Evolutionary conservation across 805 yeast species (phyloP), one percentile per base, ranked within the genome.

Genomic region (Cyberlindnera amylophila): DNA sequence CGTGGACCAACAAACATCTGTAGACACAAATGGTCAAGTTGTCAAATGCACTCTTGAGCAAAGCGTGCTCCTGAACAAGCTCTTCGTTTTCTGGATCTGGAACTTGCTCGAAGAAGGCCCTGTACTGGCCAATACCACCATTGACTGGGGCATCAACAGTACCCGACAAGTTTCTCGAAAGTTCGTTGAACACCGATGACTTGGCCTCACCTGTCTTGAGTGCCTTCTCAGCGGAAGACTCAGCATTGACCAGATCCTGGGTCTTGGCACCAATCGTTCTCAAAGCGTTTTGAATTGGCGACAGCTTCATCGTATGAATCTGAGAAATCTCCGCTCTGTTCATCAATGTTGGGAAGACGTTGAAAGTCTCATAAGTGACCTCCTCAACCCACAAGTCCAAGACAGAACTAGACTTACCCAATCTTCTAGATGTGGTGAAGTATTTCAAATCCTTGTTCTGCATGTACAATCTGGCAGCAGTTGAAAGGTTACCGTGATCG

Each of bases 141-240:
- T 88, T 88, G 6, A 88, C 91, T 3, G 96, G 96, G 0, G 96
- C 79, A 59, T 87, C 95, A 41, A 89, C 90, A 0, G 96, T 86
- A 33, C 96, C 96, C 3, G 87, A 75, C 42, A 82, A 66, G 54
- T 78, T 79, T 61, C 91, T 70, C 6, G 90, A 80, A 46, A 85
- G 64, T 56, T 80, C 87, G 50, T 74, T 73, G 59, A 81, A 81
- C 23, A 75, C 59, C 0, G 79, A 63, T 3, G 69, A 57, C 37
- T 63, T 66, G 38, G 72, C 77, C 0, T 70, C 69, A 53, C 73
- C 75, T 23, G 77, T 80, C 50, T 71, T 76, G 41, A 74, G 50
- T 3, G 78, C 73, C 53, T 71, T 70, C 52, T 69, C 69, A 37
- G 79, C 73, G 66, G 76, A 64, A 48, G 77, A 75, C 61, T 86